phyloP scores from a whole-genome alignment of 805 yeast species.

The Teunomyces tritomae region DNA sequence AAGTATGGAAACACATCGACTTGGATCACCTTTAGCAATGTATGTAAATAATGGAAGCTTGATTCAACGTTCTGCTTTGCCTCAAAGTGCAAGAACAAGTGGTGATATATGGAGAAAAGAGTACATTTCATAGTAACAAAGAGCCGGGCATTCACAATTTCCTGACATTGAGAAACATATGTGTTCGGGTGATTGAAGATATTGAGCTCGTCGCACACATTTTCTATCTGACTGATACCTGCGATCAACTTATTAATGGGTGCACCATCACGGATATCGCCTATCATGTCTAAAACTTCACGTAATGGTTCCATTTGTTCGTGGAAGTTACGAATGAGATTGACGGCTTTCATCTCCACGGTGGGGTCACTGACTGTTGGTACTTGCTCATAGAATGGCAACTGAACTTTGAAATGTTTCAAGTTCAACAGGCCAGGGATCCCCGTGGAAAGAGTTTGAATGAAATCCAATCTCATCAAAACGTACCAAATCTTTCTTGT shows the following conservation, averaged over 20 bases:
- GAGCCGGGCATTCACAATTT: constrained; percentile 10
- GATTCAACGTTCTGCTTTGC: constrained; percentile 7
- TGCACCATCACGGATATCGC: constrained; percentile 14
- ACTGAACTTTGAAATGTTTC: constrained; percentile 9
- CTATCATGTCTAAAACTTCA: constrained; percentile 10
- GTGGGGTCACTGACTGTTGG: constrained; percentile 5
- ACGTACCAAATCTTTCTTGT: constrained; percentile 61
- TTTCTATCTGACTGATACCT: constrained; percentile 9
- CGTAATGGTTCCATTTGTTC: constrained; percentile 9
- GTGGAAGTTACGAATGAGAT: constrained; percentile 2
- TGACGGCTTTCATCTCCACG: neutral
- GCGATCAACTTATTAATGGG: constrained; percentile 11
- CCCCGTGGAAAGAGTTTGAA: constrained; percentile 14
- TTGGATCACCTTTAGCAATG: constrained; percentile 7
- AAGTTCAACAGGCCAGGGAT: constrained; percentile 12
- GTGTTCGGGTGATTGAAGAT: constrained; percentile 5
- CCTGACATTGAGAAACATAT: constrained; percentile 2
- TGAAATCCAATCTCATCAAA: constrained; percentile 26
- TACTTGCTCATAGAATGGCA: constrained; percentile 11
- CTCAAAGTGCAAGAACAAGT: constrained; percentile 12
- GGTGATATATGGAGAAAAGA: constrained; percentile 9
- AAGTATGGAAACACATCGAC: constrained; percentile 12
- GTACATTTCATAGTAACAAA: constrained; percentile 13
- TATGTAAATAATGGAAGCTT: constrained; percentile 8
- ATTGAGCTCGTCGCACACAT: constrained; percentile 5